These are phyloP conservation scores for Calvatia gigantea DNA, from an alignment of 768 basidiomycete species.

Conservation along the genomic window DNA sequence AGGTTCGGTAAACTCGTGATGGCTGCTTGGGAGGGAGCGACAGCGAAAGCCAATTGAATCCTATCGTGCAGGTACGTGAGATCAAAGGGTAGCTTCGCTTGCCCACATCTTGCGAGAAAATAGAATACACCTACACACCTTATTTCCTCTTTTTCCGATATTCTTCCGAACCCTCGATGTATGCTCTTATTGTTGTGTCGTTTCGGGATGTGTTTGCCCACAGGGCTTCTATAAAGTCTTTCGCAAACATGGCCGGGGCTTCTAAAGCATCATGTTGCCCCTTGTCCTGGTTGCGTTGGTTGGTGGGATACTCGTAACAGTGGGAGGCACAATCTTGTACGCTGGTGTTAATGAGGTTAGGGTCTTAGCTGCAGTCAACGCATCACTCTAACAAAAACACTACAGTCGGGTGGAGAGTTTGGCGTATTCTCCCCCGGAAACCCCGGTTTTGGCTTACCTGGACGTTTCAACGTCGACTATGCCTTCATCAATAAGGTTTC, in stretches of 20 bases:
- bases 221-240: neutral
- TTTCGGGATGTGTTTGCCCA: neutral
- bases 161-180: neutral
- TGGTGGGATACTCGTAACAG: slow-evolving; percentile 1
- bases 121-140: neutral
- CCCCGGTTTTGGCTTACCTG: slow-evolving; percentile 39
- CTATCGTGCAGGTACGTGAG: too few species aligned
- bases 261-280: neutral
- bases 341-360: slow-evolving; percentile 44
- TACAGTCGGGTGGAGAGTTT: slow-evolving; percentile 45
- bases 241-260: neutral
- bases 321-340: slow-evolving; percentile 34
- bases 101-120: neutral
- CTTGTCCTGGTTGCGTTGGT: neutral
- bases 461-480: slow-evolving; percentile 38
- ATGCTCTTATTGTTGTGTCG: neutral
- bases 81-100: too few species aligned
- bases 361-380: neutral
- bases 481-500: slow-evolving; percentile 45
- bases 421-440: slow-evolving; percentile 35
- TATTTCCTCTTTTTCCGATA: neutral
- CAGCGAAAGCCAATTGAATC: too few species aligned
- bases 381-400: neutral
- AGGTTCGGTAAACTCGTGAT: too few species aligned
- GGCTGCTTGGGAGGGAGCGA: too few species aligned